A percentile compares a stretch with the other conserved stretches of the same genome.
Conservation (phyloP, 495 filamentous ascomycete species). For the Penicillium samsonianum region DNA sequence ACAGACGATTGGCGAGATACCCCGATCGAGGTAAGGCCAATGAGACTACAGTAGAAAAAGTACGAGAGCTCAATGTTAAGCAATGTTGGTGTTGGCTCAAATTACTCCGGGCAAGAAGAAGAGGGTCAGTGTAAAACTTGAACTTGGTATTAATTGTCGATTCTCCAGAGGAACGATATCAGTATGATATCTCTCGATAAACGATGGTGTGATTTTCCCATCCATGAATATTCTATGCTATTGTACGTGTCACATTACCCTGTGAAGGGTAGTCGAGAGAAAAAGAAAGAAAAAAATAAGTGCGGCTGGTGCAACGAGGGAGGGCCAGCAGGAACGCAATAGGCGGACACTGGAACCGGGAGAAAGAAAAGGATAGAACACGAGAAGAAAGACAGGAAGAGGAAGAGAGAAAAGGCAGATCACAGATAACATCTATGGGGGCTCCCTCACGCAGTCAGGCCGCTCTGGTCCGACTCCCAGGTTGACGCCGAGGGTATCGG, state of each 20-base stretch:
- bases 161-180: constrained; percentile 18
- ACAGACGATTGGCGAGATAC: not conserved
- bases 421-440: constrained; percentile 36
- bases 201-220: constrained; percentile 34
- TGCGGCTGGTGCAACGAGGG: constrained; percentile 33
- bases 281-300: constrained; percentile 21
- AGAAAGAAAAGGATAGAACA: constrained; percentile 19
- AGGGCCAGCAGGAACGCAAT: constrained; percentile 27
- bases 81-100: not conserved
- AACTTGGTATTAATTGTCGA: constrained; percentile 17
- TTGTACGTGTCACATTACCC: constrained; percentile 40
- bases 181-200: constrained; percentile 20
- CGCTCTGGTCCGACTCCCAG: constrained; percentile 43
- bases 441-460: constrained; percentile 44
- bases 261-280: constrained; percentile 19
- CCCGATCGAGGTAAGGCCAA: not conserved
- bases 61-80: not conserved
- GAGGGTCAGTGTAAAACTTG: constrained; percentile 2
- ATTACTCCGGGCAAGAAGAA: not conserved
- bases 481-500: constrained; percentile 53
- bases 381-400: constrained; percentile 12
- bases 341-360: constrained; percentile 31
- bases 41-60: not conserved
- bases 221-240: constrained; percentile 39
- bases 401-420: constrained; percentile 12